Evolutionary conservation across 2,329 filamentous ascomycete species (phyloP).

Genomic region (Pezicula carpinea): DNA sequence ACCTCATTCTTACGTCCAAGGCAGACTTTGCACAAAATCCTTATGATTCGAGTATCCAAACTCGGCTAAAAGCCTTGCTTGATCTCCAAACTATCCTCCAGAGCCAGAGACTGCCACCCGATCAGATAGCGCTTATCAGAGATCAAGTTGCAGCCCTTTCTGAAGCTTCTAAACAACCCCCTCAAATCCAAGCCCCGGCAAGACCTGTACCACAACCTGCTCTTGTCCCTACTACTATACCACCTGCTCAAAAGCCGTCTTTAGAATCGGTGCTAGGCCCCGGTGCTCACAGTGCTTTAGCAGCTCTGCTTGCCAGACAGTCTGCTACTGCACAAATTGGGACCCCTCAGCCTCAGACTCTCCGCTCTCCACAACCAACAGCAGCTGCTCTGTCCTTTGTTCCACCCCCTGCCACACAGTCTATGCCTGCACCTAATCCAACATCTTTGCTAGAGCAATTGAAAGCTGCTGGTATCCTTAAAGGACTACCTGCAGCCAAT

Average conservation of each 20-base stretch:
- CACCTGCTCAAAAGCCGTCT: slow-evolving; percentile 30
- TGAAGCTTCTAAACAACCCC: slow-evolving; percentile 27
- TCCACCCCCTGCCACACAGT: slow-evolving; percentile 29
- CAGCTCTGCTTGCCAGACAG: slow-evolving; percentile 51
- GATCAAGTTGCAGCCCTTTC: slow-evolving; percentile 75
- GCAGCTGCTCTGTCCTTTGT: slow-evolving; percentile 32
- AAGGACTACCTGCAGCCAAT: slow-evolving; percentile 37
- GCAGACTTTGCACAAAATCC: slow-evolving; percentile 71
- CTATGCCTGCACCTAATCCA: slow-evolving; percentile 32
- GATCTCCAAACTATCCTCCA: slow-evolving; percentile 79
- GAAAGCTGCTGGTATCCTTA: slow-evolving; percentile 62
- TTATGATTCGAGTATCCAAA: slow-evolving; percentile 70
- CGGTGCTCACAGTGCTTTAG: slow-evolving; percentile 38
- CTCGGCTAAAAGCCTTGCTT: slow-evolving; percentile 77
- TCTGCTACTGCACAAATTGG: slow-evolving; percentile 44
- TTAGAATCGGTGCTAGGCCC: slow-evolving; percentile 50
- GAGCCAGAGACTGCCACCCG: slow-evolving; percentile 70
- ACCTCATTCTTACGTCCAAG: slow-evolving; percentile 68
- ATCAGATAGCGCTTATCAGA: slow-evolving; percentile 80
- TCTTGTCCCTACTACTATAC: slow-evolving; percentile 16
- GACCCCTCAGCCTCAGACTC: slow-evolving; percentile 39
- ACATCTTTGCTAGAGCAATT: slow-evolving; percentile 62
- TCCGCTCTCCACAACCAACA: slow-evolving; percentile 46
- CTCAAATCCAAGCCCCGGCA: slow-evolving; percentile 31
- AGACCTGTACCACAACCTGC: slow-evolving; percentile 19